These are phyloP conservation scores for Rubia tinctorum DNA, from an alignment of 305 asterid species.

Conservation along the genomic window DNA sequence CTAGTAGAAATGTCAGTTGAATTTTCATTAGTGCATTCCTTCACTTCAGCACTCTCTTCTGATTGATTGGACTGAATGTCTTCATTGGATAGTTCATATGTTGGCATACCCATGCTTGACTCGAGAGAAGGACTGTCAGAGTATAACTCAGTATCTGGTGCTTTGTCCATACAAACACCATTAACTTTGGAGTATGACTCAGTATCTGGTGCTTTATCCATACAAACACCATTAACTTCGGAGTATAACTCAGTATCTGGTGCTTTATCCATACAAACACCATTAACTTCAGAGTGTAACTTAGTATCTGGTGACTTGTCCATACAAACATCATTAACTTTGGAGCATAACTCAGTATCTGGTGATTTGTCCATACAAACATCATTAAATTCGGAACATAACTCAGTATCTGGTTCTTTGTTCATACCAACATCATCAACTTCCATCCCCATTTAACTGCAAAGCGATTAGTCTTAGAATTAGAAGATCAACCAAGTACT, in stretches of 20 bases:
- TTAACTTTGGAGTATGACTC: no score
- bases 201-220: no score
- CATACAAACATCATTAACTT: no score
- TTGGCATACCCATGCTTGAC: slow-evolving; percentile 25
- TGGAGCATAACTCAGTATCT: no score
- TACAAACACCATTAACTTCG: no score
- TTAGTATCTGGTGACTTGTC: slow-evolving; percentile 58
- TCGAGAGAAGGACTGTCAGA: slow-evolving; percentile 36
- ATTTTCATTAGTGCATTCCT: slow-evolving; percentile 52
- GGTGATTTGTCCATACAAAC: no score
- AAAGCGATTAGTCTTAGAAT: not conserved
- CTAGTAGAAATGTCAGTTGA: slow-evolving; percentile 28
- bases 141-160: slow-evolving; percentile 42
- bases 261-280: no score
- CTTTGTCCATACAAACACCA: no score
- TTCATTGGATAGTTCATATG: slow-evolving; percentile 32
- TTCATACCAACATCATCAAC: slow-evolving; percentile 42
- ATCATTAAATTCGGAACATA: no score
- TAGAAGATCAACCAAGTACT: not conserved
- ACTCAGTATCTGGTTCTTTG: no score
- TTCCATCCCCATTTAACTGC: slow-evolving; percentile 52
- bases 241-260: no score
- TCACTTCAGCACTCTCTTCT: slow-evolving; percentile 47
- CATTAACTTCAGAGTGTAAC: slow-evolving; percentile 40
- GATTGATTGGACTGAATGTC: slow-evolving; percentile 30